phyloP scores from a whole-genome alignment of 2,329 filamentous ascomycete species.

The Blastomyces gilchristii region DNA sequence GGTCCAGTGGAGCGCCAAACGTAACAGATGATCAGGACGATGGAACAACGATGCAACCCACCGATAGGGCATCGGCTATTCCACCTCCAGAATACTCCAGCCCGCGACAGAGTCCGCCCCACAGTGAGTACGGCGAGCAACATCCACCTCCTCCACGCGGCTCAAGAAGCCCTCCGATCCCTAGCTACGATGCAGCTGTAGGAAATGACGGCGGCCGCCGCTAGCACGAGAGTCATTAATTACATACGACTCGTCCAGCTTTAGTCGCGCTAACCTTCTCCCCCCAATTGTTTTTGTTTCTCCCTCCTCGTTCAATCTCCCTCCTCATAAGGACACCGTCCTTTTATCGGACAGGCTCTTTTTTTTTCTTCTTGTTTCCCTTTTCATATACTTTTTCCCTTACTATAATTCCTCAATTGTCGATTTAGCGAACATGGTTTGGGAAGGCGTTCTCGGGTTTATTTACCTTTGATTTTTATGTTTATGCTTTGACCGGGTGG shows the following conservation, averaged over 20 bases:
- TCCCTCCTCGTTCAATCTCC: neutral
- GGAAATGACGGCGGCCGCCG: constrained; percentile 20
- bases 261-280: neutral
- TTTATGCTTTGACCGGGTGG: neutral
- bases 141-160: neutral
- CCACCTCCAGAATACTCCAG: constrained; percentile 65
- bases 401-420: constrained; percentile 1
- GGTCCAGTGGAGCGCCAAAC: constrained; percentile 45
- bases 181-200: constrained; percentile 70
- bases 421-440: constrained; percentile 24
- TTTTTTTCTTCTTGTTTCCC: neutral
- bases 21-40: constrained; percentile 16
- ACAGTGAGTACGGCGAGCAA: constrained; percentile 11
- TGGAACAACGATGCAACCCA: constrained; percentile 13
- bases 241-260: neutral
- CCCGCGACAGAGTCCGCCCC: constrained; percentile 36
- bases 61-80: constrained; percentile 33
- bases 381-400: constrained; percentile 3
- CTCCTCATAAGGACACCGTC: neutral
- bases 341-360: constrained; percentile 5
- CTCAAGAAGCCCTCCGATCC: constrained; percentile 58
- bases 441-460: constrained; percentile 13
- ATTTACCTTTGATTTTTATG: neutral
- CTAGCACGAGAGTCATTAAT: neutral
- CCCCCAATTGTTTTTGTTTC: neutral